A percentile compares a stretch with the other conserved stretches of the same genome.
These are phyloP conservation scores for Lomentospora prolificans DNA, from an alignment of 2,329 filamentous ascomycete genomes.

Conservation along the genomic window DNA sequence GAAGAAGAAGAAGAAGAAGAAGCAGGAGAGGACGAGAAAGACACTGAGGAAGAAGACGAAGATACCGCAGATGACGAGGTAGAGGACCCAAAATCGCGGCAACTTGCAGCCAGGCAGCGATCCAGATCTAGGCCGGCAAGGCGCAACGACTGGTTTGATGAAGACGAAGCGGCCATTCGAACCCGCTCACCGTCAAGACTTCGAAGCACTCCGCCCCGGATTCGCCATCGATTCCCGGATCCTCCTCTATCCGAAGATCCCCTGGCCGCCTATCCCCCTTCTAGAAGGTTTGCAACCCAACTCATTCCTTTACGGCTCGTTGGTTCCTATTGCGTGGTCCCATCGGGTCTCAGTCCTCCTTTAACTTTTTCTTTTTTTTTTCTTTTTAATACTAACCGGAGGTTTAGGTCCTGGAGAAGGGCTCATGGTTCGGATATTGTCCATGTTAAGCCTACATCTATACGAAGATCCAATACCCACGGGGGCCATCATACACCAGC, in stretches of 20 bases:
- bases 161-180: not conserved
- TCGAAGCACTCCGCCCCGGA: not conserved
- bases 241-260: constrained; percentile 4
- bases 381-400: not conserved
- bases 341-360: not conserved
- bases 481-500: constrained; percentile 5
- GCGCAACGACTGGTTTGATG: not conserved
- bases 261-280: not conserved
- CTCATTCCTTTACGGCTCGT: not conserved
- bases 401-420: constrained; percentile 2
- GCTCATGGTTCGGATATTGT: constrained; percentile 8
- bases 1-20: not conserved
- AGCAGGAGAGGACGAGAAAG: constrained; percentile 3
- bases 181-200: constrained; percentile 1
- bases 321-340: not conserved
- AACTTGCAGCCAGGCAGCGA: not conserved
- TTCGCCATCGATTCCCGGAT: not conserved
- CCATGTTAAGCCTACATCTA: not conserved
- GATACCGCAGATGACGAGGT: not conserved
- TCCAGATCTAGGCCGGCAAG: not conserved
- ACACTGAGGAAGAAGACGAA: not conserved
- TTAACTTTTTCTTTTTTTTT: not conserved
- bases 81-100: not conserved
- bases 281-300: constrained; percentile 1
- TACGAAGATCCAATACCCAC: constrained; percentile 6